These are phyloP conservation scores for Scheffersomyces segobiensis DNA, from an alignment of 1,139 yeast species.

Conservation along the genomic window DNA sequence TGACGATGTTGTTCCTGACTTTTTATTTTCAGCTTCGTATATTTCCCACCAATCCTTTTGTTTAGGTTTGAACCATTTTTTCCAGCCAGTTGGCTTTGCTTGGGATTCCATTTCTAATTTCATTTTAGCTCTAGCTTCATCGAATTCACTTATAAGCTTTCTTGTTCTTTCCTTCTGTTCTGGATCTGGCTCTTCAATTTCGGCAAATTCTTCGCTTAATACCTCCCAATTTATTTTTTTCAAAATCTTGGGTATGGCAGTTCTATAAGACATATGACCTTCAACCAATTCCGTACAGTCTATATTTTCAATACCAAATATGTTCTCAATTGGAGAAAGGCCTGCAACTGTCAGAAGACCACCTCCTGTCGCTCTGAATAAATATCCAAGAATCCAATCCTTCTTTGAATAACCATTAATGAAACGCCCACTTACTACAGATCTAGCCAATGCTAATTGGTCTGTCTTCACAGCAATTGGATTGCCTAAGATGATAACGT, in stretches of 20 bases:
- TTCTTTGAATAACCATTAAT: conserved; percentile 88
- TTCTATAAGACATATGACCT: conserved; percentile 97
- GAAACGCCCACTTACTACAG: conserved; percentile 88
- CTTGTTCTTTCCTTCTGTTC: conserved; percentile 82
- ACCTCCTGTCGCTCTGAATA: conserved; percentile 94
- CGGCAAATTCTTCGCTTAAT: conserved; percentile 86
- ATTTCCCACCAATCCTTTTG: conserved; percentile 89
- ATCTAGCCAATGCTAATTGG: conserved; percentile 74
- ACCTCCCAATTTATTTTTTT: conserved; percentile 76
- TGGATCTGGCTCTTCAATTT: conserved; percentile 95
- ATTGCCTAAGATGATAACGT: conserved; percentile 84
- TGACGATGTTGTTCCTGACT: neutral
- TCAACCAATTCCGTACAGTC: conserved; percentile 86
- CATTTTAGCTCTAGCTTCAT: conserved; percentile 72
- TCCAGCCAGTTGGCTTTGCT: conserved; percentile 37
- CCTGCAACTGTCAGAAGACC: conserved; percentile 92
- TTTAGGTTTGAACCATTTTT: conserved; percentile 71
- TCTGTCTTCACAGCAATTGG: conserved; percentile 82
- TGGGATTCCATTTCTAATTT: conserved; percentile 23
- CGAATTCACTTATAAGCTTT: conserved; percentile 78
- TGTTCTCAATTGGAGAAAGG: conserved; percentile 66
- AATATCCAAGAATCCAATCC: conserved; percentile 96
- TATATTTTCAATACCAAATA: conserved; percentile 73
- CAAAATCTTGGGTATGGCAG: conserved; percentile 82
- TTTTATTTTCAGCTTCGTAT: conserved; percentile 31